Evolutionary conservation across 805 yeast genomes (phyloP).

Genomic region (Saccharomycopsis sp.): DNA sequence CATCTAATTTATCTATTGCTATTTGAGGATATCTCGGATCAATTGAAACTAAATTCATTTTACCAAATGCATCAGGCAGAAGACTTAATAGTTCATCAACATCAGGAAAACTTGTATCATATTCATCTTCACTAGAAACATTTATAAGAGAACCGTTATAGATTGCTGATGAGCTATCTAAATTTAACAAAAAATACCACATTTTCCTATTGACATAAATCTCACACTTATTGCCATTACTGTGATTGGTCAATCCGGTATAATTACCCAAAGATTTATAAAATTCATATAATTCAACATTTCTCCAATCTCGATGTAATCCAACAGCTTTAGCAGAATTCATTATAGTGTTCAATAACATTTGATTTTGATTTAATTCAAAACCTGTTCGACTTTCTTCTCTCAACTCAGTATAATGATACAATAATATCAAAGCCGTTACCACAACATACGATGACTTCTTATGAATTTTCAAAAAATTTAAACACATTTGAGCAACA

Average conservation of each 20-base stretch:
- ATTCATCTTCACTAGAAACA: slow-evolving; percentile 10
- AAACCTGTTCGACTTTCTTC: slow-evolving; percentile 18
- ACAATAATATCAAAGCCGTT: slow-evolving; percentile 9
- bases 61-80: slow-evolving; percentile 4
- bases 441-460: slow-evolving; percentile 7
- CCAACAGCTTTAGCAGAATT: slow-evolving; percentile 10
- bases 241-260: background rate
- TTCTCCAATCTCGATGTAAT: slow-evolving; percentile 12
- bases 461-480: slow-evolving; percentile 6
- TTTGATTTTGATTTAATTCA: slow-evolving; percentile 11
- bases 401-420: slow-evolving; percentile 8
- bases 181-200: slow-evolving; percentile 14
- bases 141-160: slow-evolving; percentile 6
- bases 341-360: slow-evolving; percentile 2
- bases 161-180: slow-evolving; percentile 7
- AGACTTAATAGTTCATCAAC: too few relatives aligned
- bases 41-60: slow-evolving; percentile 1
- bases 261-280: slow-evolving; percentile 3
- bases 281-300: background rate
- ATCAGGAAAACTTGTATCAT: slow-evolving; percentile 14
- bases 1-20: slow-evolving; percentile 3
- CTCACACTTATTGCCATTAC: slow-evolving; percentile 7
- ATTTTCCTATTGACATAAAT: slow-evolving; percentile 12
- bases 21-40: slow-evolving; percentile 1
- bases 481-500: slow-evolving; percentile 13